These are phyloP conservation scores for Penicillium lividum DNA, from an alignment of 495 filamentous ascomycete genomes.

Conservation along the genomic window DNA sequence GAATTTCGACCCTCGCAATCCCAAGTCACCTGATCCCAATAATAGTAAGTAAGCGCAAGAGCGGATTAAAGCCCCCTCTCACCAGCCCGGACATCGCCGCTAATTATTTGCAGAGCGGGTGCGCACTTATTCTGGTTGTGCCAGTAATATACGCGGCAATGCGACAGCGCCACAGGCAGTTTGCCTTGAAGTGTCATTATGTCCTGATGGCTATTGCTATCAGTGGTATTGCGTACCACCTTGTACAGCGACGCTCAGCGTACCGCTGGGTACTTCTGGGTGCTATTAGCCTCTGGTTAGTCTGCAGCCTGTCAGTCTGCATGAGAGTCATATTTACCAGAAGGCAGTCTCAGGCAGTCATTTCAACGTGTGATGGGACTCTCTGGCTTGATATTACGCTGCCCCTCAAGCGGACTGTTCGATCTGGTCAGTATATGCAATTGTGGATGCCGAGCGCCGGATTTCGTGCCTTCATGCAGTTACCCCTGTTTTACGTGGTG, in stretches of 20 bases:
- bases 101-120: background rate
- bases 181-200: background rate
- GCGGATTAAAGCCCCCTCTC: background rate
- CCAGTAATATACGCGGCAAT: background rate
- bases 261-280: background rate
- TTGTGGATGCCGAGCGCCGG: constrained; percentile 1
- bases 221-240: background rate
- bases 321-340: background rate
- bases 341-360: background rate
- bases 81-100: background rate
- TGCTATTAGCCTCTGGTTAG: background rate
- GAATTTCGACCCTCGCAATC: background rate
- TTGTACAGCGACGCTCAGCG: background rate
- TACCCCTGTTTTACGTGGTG: constrained; percentile 6
- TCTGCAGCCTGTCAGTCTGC: background rate
- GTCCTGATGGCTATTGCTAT: background rate
- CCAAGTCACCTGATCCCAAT: background rate
- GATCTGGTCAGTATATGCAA: constrained; percentile 5
- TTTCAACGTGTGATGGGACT: background rate
- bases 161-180: background rate
- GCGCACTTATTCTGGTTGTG: background rate
- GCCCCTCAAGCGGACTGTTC: background rate
- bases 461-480: background rate
- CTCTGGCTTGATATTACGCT: background rate
- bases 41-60: background rate